Evolutionary conservation across 768 basidiomycete species (phyloP), one percentile per base, ranked within the genome.

Genomic region (Mrakia frigida): DNA sequence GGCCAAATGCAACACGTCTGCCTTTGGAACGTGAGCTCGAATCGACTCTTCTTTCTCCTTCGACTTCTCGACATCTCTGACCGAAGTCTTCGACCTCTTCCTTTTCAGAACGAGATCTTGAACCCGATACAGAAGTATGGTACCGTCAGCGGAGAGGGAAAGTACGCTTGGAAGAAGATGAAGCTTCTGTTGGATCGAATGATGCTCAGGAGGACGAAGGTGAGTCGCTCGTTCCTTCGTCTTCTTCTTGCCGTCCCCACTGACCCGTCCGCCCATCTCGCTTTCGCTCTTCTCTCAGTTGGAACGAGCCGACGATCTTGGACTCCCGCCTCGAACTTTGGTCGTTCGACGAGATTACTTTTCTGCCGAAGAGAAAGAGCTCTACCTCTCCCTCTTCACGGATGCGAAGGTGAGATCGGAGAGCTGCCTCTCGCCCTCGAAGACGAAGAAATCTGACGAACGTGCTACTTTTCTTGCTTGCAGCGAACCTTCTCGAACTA

Each of bases 291-390:
- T 35, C 35, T 4, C 31, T 25, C 85, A 98, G 90, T 86, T 98
- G 63, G 92, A 99, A 88, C 88, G 91, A 74, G 96, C 96, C 1
- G 97, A 99, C 81, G 97, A 99, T 82, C 88, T 99, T 33, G 97
- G 94, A 9, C 84, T 98, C 28, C 97, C 97, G 11, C 97, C 97
- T 10, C 87, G 97, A 53, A 94, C 90, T 0, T 91, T 99, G 31
- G 86, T 92, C 68, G 89, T 99, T 75, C 88, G 93, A 61, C 86
- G 90, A 70, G 96, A 98, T 82, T 92, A 91, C 83, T 98, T 98
- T 86, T 94, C 92, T 79, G 91, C 93, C 0, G 95, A 97, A 83
- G 97, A 99, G 85, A 98, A 94, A 82, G 97, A 99, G 80, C 85
- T 98, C 6, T 97, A 96, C 82, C 86, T 90, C 46, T 78, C 76